phyloP scores from a whole-genome alignment of 2,329 filamentous ascomycete genomes.

The Sporothrix protearum region DNA sequence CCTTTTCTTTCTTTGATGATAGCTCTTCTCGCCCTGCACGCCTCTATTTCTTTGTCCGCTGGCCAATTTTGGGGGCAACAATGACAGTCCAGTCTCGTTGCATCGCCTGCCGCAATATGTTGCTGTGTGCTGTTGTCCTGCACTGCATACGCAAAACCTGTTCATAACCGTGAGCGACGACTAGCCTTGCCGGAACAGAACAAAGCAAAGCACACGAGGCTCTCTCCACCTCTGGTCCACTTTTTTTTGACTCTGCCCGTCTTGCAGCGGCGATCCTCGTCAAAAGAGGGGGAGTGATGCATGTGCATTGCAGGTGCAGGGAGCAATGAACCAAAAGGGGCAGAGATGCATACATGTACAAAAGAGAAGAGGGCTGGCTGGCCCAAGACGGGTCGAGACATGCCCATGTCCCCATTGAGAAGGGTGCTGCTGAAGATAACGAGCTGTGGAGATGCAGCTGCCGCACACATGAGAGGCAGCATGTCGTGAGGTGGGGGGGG shows the following conservation, averaged over 20 bases:
- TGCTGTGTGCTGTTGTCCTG: no score
- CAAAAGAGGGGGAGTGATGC: not conserved
- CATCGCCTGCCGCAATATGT: not conserved
- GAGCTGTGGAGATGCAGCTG: not conserved
- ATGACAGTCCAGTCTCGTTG: not conserved
- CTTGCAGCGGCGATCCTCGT: not conserved
- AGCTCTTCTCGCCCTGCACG: not conserved
- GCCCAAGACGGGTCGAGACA: not conserved
- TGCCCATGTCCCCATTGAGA: not conserved
- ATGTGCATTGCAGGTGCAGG: not conserved
- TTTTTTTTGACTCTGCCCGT: not conserved
- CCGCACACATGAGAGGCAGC: not conserved
- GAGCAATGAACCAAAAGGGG: not conserved
- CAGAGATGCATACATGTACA: no score
- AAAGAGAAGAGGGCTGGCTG: not conserved
- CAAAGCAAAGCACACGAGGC: not conserved
- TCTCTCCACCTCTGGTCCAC: not conserved
- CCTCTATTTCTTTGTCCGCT: not conserved
- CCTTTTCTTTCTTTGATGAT: not conserved
- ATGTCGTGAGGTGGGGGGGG: not conserved
- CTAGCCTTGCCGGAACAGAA: not conserved
- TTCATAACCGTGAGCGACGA: not conserved
- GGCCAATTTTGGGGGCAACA: not conserved
- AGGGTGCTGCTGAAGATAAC: constrained; percentile 2
- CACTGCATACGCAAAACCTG: not conserved